Evolutionary conservation across 2,329 filamentous ascomycete species (phyloP), one percentile per base, ranked within the genome.

Genomic region (Didymella exigua): DNA sequence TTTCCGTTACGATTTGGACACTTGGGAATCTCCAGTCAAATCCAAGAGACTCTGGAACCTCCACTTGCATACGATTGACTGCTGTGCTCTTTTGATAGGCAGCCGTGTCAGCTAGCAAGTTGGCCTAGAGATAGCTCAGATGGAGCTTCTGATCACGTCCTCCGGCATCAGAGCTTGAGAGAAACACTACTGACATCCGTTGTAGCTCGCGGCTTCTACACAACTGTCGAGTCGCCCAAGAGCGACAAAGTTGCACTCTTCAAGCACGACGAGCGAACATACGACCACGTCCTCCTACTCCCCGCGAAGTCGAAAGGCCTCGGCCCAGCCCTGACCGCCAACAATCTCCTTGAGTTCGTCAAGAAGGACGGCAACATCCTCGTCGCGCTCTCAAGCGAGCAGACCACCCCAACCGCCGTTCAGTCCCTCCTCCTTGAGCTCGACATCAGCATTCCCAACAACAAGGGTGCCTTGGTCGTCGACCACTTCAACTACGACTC

Each of bases 401-500:
- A 84, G 43, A 77, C 88, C 14, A 87, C 89, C 2, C 87, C 93
- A 13, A 86, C 85, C 49, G 86, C 90, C 42, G 79, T 97, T 66
- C 86, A 87, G 62, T 89, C 89, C 36, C 82, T 96, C 52, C 89
- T 98, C 46, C 81, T 90, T 68, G 92, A 98, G 77, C 83, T 97
- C 74, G 93, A 97, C 72, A 89, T 99, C 70, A 82, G 87, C 63
- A 85, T 97, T n/a, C 91, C 95, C 33, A 78, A 86, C 30, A 93
- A 96, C 77, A 90, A 93, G 69, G 91, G 89, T 51, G 87, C 90
- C 53, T 81, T 93, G 54, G 89, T 96, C 5, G 88, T 98, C 58
- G 95, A 98, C 77, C 95, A 99, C 81, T 97, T 98, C 86, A 89
- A 91, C 79, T 95, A 95, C 78, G 93, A 98, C 71, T 82, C 84